Evolutionary conservation across 202 grass and related monocot species (phyloP).

Genomic region (Musa balbisiana): DNA sequence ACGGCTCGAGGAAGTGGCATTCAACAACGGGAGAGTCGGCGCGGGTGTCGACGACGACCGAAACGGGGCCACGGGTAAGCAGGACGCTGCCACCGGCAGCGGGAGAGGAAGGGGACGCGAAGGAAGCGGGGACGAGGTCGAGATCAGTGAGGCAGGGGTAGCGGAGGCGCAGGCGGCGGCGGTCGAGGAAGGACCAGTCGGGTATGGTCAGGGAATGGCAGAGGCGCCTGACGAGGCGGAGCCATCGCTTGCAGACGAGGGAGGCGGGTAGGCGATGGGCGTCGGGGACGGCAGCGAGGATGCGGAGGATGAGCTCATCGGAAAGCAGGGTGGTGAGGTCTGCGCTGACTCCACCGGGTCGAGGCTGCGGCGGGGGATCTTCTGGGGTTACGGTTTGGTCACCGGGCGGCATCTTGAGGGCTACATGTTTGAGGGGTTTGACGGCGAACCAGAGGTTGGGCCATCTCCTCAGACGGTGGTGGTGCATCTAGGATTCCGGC

Average conservation of each 20-base stretch:
- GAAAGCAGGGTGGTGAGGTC: constrained; percentile 65
- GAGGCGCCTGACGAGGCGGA: constrained; percentile 58
- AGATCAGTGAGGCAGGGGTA: constrained; percentile 60
- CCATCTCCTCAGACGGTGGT: constrained; percentile 37
- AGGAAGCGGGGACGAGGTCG: constrained; percentile 72
- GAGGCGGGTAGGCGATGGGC: constrained; percentile 43
- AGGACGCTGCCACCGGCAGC: constrained; percentile 18
- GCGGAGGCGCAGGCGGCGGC: constrained; percentile 50
- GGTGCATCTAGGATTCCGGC: constrained; percentile 49
- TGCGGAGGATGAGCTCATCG: constrained; percentile 60
- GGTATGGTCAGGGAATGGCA: constrained; percentile 54
- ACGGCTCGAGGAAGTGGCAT: constrained; percentile 47
- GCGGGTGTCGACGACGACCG: constrained; percentile 45
- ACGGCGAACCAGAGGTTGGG: constrained; percentile 32
- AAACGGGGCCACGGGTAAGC: constrained; percentile 49
- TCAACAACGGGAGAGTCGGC: constrained; percentile 43
- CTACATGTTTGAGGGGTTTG: constrained; percentile 26
- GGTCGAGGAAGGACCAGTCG: constrained; percentile 68
- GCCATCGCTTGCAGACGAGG: constrained; percentile 81
- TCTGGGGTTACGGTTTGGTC: constrained; percentile 28
- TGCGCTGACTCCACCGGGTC: not conserved
- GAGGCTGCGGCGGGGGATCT: constrained; percentile 9
- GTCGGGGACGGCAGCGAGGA: constrained; percentile 58
- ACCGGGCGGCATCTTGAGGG: constrained; percentile 20
- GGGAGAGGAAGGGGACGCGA: constrained; percentile 33